These are phyloP conservation scores for Xylariaceae sp. DNA, from an alignment of 2,329 filamentous ascomycete genomes.

Conservation along the genomic window DNA sequence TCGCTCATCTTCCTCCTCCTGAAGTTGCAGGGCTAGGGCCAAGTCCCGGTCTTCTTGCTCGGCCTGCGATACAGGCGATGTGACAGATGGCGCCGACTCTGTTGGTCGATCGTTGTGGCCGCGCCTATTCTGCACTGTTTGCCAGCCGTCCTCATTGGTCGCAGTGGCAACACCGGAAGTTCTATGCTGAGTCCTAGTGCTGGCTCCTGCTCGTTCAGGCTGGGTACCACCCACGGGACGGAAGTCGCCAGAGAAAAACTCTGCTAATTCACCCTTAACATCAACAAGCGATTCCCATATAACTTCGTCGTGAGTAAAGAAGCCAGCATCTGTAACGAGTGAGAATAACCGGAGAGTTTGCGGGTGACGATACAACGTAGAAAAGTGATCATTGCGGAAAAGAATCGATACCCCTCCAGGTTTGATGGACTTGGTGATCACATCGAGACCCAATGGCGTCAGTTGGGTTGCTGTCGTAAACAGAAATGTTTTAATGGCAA, in stretches of 20 bases:
- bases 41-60: slow-evolving; percentile 81
- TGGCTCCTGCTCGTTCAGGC: slow-evolving; percentile 18
- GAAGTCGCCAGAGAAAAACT: slow-evolving; percentile 89
- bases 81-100: slow-evolving; percentile 21
- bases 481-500: slow-evolving; percentile 80
- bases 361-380: slow-evolving; percentile 86
- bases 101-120: slow-evolving; percentile 25
- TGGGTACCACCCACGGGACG: slow-evolving; percentile 64
- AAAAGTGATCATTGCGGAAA: slow-evolving; percentile 97
- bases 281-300: slow-evolving; percentile 95
- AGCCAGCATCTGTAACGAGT: slow-evolving; percentile 89
- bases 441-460: slow-evolving; percentile 72
- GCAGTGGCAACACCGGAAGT: slow-evolving; percentile 21
- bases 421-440: slow-evolving; percentile 63
- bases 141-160: slow-evolving; percentile 45
- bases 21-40: slow-evolving; percentile 83
- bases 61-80: slow-evolving; percentile 38
- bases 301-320: slow-evolving; percentile 79
- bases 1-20: slow-evolving; percentile 86
- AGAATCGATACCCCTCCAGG: slow-evolving; percentile 83
- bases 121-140: slow-evolving; percentile 44
- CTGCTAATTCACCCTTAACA: slow-evolving; percentile 73
- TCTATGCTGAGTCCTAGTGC: slow-evolving; percentile 16
- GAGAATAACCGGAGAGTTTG: slow-evolving; percentile 69
- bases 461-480: slow-evolving; percentile 76